Evolutionary conservation across 768 basidiomycete genomes (phyloP).

Genomic region (Fibroporia radiculosa): DNA sequence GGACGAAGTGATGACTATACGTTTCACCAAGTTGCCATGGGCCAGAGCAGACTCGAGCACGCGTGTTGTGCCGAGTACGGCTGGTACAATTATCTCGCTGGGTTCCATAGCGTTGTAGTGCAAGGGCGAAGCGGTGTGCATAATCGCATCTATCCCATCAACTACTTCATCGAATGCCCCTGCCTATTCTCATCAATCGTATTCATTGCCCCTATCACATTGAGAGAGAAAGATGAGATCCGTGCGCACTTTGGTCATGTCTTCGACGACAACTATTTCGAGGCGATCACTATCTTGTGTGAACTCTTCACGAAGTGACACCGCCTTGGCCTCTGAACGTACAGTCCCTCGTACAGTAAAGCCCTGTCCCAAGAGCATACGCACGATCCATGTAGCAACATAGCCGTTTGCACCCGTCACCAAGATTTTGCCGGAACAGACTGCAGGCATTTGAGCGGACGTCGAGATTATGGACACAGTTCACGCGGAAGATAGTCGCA

Average conservation of each 20-base stretch:
- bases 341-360: conserved; percentile 37
- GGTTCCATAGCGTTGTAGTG: conserved; percentile 34
- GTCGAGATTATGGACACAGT: no score
- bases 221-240: neutral
- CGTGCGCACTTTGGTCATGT: conserved; percentile 32
- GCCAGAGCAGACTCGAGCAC: conserved; percentile 57
- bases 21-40: conserved; percentile 42
- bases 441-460: conserved; percentile 15
- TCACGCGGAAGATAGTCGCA: no score
- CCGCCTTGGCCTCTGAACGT: conserved; percentile 33
- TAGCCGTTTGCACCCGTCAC: conserved; percentile 22
- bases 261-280: conserved; percentile 37
- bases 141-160: conserved; percentile 62
- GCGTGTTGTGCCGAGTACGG: conserved; percentile 59
- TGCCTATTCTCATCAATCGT: conserved; percentile 26
- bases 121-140: conserved; percentile 61
- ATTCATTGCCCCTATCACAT: neutral
- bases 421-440: conserved; percentile 19
- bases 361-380: conserved; percentile 28
- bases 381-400: conserved; percentile 24
- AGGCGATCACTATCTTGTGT: conserved; percentile 27
- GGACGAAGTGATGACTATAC: conserved; percentile 59
- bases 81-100: conserved; percentile 57
- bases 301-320: conserved; percentile 32
- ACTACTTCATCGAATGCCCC: conserved; percentile 73